Base-by-base conservation (phyloP, 176 grass and related monocot genomes). In the Bolboschoenus planiculmis region DNA sequence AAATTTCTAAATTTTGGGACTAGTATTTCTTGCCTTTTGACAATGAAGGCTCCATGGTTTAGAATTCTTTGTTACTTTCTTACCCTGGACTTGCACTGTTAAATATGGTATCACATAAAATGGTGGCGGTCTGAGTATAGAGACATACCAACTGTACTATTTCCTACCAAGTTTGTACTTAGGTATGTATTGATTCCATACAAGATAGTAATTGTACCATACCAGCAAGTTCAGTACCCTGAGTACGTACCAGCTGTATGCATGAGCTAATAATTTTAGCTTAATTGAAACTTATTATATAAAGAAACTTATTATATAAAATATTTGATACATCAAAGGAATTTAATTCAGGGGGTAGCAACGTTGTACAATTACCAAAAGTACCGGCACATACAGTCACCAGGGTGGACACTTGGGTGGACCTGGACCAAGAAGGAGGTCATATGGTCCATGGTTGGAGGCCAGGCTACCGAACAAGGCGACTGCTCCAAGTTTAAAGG, bases 331-430 rank as follows among this genome's bases (percentile, higher is more conserved):
- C 34, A 8, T 35, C 5, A 80, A 58, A 42, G 10, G 5, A 62
- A 42, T 65, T 44, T 60, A 37, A 60, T 73, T 81, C 20, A 92
- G 93, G 93, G 88, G 84, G 84, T 78, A 85, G 84, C 90, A 31
- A 87, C 90, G 43, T 87, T 92, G 73, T 81, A 88, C 88, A 95
- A 95, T 85, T 95, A 85, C 81, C 93, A 95, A 56, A 89, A 95
- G 57, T 95, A 90, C 60, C 88, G 86, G 63, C 93, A 95, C 85
- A 95, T 95, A 72, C 90, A 92, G 88, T 74, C 90, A 4, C 93
- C 93, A 14, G 93, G 93, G 15, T 95, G 93, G 90, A 88, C 81
- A 68, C 84, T 95, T 40, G 90, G 93, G 56, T 95, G 93, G 90
- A 34, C 46, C 43, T 95, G 93, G 93, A 66, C 86, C 80, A 95